Evolutionary conservation across 2,329 filamentous ascomycete species (phyloP), one percentile per base, ranked within the genome.

Genomic region (Claviceps cyperi): DNA sequence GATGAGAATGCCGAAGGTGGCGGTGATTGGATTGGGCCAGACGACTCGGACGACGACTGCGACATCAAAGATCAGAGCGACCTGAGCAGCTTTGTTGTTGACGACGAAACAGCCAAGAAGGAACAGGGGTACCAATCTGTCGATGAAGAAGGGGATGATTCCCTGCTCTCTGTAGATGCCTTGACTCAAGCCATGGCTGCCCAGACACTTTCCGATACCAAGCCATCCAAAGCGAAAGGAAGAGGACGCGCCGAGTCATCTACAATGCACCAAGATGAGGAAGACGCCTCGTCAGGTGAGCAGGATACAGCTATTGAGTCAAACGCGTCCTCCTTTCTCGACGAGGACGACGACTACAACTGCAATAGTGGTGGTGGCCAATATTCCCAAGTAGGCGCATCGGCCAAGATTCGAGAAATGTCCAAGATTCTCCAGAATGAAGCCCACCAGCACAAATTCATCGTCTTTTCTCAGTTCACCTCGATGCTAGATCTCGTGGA

Each of bases 391-490:
- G 72, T 84, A 36, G 70, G 78, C 24, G 76, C 81, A 2, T 98
- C 92, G 0, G 91, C 92, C 58, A 98, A 98, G 70, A 94, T 98
- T 60, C 82, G 84, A 43, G 82, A 92, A 58, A 76, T 97, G 19
- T 77, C 94, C 60, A 75, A 80, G 53, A 86, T 98, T 48, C 77
- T 98, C 8, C 77, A 81, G 55, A 79, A 79, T 43, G 92, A 98
- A 65, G 81, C 82, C 0, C 71, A 75, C 1, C 75, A 88, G 52
- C 87, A 95, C 75, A 98, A 98, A 64, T 94, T 95, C 62, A 98
- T 98, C 60, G 89, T 98, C 55, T 98, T 98, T 68, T 95, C 89
- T 1, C 88, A 97, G 60, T 98, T 98, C 68, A 98, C 92, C 0
- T 92, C 88, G 0, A 98, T 98, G 92, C 80, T 98, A 44, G 86